Evolutionary conservation across 2,329 filamentous ascomycete genomes (phyloP), one percentile per base, ranked within the genome.

Genomic region (Byssochlamys sp.): DNA sequence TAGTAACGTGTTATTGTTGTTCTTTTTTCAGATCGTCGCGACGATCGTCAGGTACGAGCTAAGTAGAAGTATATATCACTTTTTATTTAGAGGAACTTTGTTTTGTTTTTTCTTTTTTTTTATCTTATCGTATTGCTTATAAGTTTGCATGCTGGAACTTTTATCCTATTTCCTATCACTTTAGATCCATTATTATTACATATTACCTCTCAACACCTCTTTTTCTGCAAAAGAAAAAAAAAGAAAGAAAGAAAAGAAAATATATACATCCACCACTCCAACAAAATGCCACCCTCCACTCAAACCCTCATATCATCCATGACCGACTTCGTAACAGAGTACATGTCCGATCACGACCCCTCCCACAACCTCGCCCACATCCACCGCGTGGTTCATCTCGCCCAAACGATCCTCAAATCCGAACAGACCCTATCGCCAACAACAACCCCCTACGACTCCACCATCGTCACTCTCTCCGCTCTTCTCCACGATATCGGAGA

Each of bases 281-380:
- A 19, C 19, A 19, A 60, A 66, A 66, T 25, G 24, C 24, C 19
- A 39, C 14, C 14, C 24, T 19, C 39, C 39, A 19, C 39, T 5
- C 14, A 45, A 19, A 72, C 79, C 57, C 76, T 88, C 62, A 75
- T 84, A 68, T 73, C 76, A 31, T 68, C 77, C 54, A 82, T 86
- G 59, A 84, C 82, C 19, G 74, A 75, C 52, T 89, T 86, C 69
- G 85, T 90, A 55, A 77, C 84, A 67, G 76, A 79, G 49, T 90
- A 88, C 77, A 92, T 91, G 86, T 78, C 83, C 52, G 79, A 82
- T 61, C 67, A 90, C 74, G 91, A 96, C 74, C 84, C 84, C 55
- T 95, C 90, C 1, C 91, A 96, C 77, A 90, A 95, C 76, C 95
- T 89, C 77, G 78, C 83, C 57, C 91, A 96, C 72, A 89, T 96